These are phyloP conservation scores for Dioscorea cayenensis DNA, from an alignment of 116 monocot species.

Conservation along the genomic window DNA sequence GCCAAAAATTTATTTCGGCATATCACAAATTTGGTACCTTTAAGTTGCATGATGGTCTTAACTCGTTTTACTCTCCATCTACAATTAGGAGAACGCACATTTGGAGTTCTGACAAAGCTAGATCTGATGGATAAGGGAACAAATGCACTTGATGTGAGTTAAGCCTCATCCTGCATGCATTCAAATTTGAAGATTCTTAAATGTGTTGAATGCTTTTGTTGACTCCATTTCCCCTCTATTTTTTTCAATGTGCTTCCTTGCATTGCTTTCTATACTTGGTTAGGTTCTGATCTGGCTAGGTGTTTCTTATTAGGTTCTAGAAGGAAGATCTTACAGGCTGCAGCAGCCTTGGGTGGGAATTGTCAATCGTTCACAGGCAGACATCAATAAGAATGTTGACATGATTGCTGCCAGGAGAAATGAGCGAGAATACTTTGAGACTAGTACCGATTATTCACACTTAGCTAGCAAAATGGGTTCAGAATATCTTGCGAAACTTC, in stretches of 20 bases:
- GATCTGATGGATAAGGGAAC: conserved; percentile 81
- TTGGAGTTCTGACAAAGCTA: conserved; percentile 71
- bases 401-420: conserved; percentile 61
- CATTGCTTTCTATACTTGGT: conserved; percentile 1
- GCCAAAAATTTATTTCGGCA: background rate
- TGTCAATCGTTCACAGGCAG: conserved; percentile 73
- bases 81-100: conserved; percentile 60
- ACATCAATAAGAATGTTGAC: conserved; percentile 62
- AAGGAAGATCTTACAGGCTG: conserved; percentile 55
- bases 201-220: background rate
- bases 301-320: conserved; percentile 42
- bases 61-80: background rate
- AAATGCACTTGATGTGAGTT: conserved; percentile 66
- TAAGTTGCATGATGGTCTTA: background rate
- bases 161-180: background rate
- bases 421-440: conserved; percentile 61
- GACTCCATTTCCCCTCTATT: background rate
- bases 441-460: conserved; percentile 67
- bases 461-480: conserved; percentile 67
- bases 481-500: conserved; percentile 72
- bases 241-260: background rate
- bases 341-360: conserved; percentile 69
- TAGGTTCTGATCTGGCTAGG: background rate
- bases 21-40: background rate
- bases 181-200: background rate